Conservation (phyloP, 2,329 filamentous ascomycete genomes). For the Pestalotiopsis sp. region DNA sequence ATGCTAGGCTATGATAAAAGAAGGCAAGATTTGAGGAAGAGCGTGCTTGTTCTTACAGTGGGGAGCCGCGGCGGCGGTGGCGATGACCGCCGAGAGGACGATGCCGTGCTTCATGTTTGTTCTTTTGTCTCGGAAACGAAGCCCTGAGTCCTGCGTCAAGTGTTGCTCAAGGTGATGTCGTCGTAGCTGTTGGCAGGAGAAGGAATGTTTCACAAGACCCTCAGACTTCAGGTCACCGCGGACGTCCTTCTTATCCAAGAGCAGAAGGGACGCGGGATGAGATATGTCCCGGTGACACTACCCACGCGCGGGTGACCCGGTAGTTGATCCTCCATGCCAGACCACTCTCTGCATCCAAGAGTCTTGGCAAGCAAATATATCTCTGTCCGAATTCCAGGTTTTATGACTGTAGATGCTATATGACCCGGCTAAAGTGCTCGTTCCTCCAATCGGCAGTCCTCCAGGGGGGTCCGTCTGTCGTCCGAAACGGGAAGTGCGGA, state of each 20-base stretch:
- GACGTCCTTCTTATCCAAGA: too few species aligned
- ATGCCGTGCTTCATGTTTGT: background rate
- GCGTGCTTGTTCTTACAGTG: background rate
- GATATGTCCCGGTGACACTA: too few species aligned
- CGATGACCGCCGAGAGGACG: background rate
- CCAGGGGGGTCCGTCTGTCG: background rate
- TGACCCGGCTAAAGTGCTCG: constrained; percentile 3
- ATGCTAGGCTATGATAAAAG: background rate
- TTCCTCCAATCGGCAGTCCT: background rate
- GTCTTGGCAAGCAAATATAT: too few species aligned
- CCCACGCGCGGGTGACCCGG: too few species aligned
- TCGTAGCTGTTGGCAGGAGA: too few species aligned
- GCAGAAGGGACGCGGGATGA: too few species aligned
- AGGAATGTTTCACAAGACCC: too few species aligned
- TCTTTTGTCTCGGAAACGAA: too few species aligned
- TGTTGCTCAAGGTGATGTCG: background rate
- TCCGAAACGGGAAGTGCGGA: constrained; percentile 4
- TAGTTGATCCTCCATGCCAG: too few species aligned
- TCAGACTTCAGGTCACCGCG: too few species aligned
- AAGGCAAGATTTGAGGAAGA: background rate
- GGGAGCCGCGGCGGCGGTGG: background rate
- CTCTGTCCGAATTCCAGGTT: background rate
- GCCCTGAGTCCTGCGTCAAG: background rate
- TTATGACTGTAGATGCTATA: background rate
- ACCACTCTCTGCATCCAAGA: too few species aligned